Evolutionary conservation across 768 basidiomycete species (phyloP).

Genomic region (Hericium rajendrae): DNA sequence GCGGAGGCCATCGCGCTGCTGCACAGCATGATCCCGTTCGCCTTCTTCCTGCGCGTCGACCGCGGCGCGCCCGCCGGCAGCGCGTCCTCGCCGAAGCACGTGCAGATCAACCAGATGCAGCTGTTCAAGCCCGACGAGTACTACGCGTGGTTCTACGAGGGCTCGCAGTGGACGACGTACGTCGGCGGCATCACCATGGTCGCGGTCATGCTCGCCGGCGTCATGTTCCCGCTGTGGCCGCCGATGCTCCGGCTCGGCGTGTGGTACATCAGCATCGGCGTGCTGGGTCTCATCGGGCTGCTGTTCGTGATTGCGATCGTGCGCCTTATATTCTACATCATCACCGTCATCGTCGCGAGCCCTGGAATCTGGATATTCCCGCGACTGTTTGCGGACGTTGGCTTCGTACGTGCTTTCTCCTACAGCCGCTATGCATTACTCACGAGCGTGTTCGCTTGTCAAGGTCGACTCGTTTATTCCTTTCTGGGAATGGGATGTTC

Average conservation of each 20-base stretch:
- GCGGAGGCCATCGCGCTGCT: constrained; percentile 64
- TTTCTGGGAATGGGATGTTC: constrained; percentile 91
- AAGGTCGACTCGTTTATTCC: constrained; percentile 98
- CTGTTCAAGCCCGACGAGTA: constrained; percentile 71
- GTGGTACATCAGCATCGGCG: constrained; percentile 87
- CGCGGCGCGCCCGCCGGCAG: constrained; percentile 57
- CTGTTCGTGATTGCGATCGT: constrained; percentile 90
- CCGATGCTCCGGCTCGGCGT: constrained; percentile 86
- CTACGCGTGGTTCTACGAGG: constrained; percentile 96
- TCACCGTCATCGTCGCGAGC: constrained; percentile 75
- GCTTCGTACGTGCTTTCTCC: constrained; percentile 65
- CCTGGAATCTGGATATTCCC: constrained; percentile 99
- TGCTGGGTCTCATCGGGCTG: constrained; percentile 79
- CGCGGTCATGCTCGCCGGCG: constrained; percentile 84
- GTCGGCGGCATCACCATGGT: constrained; percentile 89
- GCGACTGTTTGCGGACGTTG: constrained; percentile 94
- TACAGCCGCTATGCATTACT: not conserved
- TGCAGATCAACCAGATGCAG: constrained; percentile 77
- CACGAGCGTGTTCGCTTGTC: not conserved
- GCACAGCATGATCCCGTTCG: constrained; percentile 61
- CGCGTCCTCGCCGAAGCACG: constrained; percentile 66
- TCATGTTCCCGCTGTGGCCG: constrained; percentile 99
- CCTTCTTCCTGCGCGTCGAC: constrained; percentile 90
- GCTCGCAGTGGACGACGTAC: constrained; percentile 88
- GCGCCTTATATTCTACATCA: constrained; percentile 86